A percentile compares a stretch with the other conserved stretches of the same genome.
Conservation (phyloP, 495 filamentous ascomycete genomes). For the Penicillium mononematosum region DNA sequence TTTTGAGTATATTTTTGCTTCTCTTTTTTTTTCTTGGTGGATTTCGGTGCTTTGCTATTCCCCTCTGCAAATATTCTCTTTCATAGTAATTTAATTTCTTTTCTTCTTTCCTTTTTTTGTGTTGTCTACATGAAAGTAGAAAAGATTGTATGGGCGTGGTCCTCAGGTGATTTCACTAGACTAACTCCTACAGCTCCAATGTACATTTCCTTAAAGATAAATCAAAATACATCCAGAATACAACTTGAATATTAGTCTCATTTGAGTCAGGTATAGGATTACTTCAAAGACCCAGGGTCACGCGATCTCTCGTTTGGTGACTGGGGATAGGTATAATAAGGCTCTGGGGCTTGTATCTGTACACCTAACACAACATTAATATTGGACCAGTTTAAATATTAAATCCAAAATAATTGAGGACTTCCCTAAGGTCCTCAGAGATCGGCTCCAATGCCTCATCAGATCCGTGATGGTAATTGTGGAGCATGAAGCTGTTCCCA, state of each 20-base stretch:
- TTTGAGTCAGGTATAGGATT: no score
- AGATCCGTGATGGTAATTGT: conserved; percentile 9
- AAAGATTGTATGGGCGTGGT: no score
- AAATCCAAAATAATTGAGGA: not conserved
- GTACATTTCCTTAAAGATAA: no score
- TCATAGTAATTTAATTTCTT: conserved; percentile 20
- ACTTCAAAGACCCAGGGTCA: no score
- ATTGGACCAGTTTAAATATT: not conserved
- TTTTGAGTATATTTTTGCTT: conserved; percentile 3
- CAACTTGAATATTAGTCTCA: no score
- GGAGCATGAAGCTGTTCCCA: conserved; percentile 2
- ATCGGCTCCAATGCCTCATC: conserved; percentile 6
- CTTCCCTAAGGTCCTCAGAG: conserved; percentile 29
- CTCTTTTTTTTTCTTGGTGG: conserved; percentile 9
- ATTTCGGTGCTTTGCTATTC: conserved; percentile 19
- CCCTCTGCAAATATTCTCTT: conserved; percentile 13
- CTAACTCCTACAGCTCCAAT: no score
- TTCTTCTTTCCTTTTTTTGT: not conserved
- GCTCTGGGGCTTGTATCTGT: no score
- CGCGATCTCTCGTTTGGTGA: no score
- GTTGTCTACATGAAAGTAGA: not conserved
- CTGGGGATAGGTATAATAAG: no score
- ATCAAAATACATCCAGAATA: no score
- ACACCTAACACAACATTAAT: not conserved
- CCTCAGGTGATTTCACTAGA: no score